Evolutionary conservation across 192 early-diverging fungal genomes (phyloP), one percentile per base, ranked within the genome.

Genomic region (Lobosporangium transversale): DNA sequence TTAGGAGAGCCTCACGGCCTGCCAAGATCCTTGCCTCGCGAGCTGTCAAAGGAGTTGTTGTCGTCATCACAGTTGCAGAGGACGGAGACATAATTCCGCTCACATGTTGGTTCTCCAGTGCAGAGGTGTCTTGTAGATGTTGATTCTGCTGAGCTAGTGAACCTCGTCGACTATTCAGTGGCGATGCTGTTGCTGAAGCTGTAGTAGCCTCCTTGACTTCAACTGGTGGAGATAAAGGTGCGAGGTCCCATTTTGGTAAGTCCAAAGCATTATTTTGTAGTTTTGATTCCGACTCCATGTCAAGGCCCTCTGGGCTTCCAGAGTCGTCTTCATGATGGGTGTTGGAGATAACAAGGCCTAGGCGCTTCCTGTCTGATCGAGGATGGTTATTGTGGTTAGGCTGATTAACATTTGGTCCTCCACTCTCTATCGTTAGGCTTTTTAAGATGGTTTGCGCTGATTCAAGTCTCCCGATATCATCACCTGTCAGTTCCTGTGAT

Each of bases 31-130:
- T 58, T 1, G 62, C 51, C 29, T 75, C 70, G 3, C 63, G 53
- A n/a, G 24, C 66, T 5, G 70, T 75, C 1, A 66, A n/a, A 40
- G 70, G 70, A 15, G 70, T 61, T 20, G 63, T 75, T 8, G 70
- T 62, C 3, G 63, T 75, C 62, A 66, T 65, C 32, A 56, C 23
- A 7, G 42, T 55, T 0, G 70, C 70, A 0, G 63, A 75, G 3
- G 57, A 26, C 1, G 70, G 63, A 10, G 70, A 61, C 29, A 65
- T 26, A 33, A 61, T 47, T 15, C 47, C 45, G 21, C 33, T 57
- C n/a, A 36, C 4, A 37, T 20, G 24, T 1, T 55, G 58, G 18
- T 47, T 37, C 14, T 47, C 33, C 15, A 26, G 47, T 7, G 35
- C 47, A 33, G 35, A 26, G 15, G 62, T 42, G 2, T 66, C 63